Percentiles rank a stretch among this genome's conserved stretches.
These are phyloP conservation scores for Cicer judaicum DNA, from an alignment of 306 rosid genomes.

Conservation along the genomic window DNA sequence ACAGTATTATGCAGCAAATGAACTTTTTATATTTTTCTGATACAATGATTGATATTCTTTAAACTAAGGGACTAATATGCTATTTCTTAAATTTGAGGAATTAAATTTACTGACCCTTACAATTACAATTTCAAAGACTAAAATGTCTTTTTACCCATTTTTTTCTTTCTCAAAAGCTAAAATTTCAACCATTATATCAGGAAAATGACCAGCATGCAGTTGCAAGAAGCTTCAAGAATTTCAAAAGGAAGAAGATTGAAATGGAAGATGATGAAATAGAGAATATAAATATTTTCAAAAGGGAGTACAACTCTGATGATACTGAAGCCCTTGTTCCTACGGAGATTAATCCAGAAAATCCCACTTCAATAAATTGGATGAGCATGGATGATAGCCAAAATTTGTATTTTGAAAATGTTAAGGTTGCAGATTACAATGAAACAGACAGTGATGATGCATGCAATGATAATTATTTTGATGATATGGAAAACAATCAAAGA, in stretches of 20 bases:
- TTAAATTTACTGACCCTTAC: no score
- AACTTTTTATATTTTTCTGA: not conserved
- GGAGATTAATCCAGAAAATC: constrained; percentile 42
- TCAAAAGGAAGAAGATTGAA: constrained; percentile 62
- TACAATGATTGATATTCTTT: no score
- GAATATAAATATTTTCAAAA: constrained; percentile 43
- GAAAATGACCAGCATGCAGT: constrained; percentile 47
- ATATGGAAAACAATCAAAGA: constrained; percentile 42
- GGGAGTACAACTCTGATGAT: constrained; percentile 47
- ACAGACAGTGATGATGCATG: constrained; percentile 62
- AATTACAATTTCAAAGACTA: no score
- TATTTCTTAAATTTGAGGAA: no score
- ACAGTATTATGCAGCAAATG: not conserved
- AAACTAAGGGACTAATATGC: no score
- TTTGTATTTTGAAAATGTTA: constrained; percentile 50
- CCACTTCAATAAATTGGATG: constrained; percentile 71
- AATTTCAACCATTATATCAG: constrained; percentile 48
- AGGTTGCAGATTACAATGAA: constrained; percentile 59
- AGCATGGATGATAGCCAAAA: constrained; percentile 71
- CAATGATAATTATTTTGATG: constrained; percentile 50
- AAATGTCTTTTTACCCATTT: not conserved
- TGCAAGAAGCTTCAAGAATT: constrained; percentile 56
- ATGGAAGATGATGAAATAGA: constrained; percentile 39
- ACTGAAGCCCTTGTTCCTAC: constrained; percentile 42
- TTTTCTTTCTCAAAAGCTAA: constrained; percentile 18